Conservation (phyloP, 495 filamentous ascomycete genomes). For the Neurospora sp. region DNA sequence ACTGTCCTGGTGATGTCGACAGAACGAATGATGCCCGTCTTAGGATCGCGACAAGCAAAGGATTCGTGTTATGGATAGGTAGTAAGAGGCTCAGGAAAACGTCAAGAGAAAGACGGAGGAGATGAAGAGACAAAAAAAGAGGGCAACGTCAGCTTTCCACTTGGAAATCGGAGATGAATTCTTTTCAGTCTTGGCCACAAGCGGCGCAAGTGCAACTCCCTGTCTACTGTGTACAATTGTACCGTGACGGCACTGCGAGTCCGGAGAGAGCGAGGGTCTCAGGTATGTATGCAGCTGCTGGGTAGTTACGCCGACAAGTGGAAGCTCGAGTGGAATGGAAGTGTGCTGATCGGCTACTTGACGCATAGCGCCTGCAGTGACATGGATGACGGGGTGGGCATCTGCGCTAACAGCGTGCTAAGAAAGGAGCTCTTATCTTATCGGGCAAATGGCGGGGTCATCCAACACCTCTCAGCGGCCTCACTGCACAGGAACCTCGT, state of each 20-base stretch:
- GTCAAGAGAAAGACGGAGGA: background rate
- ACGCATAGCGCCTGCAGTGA: background rate
- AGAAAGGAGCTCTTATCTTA: conserved; percentile 8
- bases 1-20: background rate
- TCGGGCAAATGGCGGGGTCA: background rate
- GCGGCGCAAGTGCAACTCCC: background rate
- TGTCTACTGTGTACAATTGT: background rate
- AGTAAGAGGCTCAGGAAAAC: background rate
- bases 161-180: background rate
- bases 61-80: background rate
- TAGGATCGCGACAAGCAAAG: background rate
- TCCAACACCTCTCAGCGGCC: background rate
- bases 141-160: background rate
- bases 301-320: background rate
- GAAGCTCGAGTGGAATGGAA: background rate
- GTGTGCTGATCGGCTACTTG: background rate
- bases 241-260: background rate
- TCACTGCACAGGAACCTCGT: background rate
- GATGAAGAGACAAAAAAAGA: background rate
- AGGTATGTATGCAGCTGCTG: background rate
- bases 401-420: background rate
- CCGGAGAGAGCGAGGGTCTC: background rate
- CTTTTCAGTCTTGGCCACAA: background rate
- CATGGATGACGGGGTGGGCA: background rate
- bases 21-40: background rate